These are phyloP conservation scores for Candolleomyces eurysporus DNA, from an alignment of 768 basidiomycete genomes.

Conservation along the genomic window DNA sequence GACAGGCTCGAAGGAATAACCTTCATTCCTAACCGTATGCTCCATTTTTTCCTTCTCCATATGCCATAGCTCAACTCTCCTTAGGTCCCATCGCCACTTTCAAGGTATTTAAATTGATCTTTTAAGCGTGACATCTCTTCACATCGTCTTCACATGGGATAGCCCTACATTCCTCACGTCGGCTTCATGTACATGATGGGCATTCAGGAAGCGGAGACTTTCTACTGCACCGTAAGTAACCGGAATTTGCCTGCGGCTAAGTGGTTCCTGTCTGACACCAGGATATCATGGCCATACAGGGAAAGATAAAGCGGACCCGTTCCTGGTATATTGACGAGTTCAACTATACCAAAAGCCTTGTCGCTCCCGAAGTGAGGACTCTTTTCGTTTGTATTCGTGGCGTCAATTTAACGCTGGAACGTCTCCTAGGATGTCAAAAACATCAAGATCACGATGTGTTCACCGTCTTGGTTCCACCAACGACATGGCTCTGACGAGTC, in stretches of 20 bases:
- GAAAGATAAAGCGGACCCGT: conserved; percentile 60
- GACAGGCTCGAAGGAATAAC: conserved; percentile 66
- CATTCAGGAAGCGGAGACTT: conserved; percentile 34
- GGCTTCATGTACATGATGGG: conserved; percentile 40
- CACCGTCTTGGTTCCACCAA: conserved; percentile 72
- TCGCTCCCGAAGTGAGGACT: conserved; percentile 47
- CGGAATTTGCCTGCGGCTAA: neutral
- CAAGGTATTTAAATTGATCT: conserved; percentile 36
- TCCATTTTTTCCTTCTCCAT: conserved; percentile 7
- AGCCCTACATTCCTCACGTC: conserved; percentile 50
- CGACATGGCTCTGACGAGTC: conserved; percentile 59
- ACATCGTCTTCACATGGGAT: conserved; percentile 1
- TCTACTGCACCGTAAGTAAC: conserved; percentile 41
- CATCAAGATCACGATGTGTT: conserved; percentile 71
- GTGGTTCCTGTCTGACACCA: conserved; percentile 11
- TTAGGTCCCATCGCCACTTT: conserved; percentile 47
- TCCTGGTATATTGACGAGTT: conserved; percentile 66
- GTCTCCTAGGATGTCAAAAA: conserved; percentile 52
- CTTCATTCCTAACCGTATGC: conserved; percentile 45
- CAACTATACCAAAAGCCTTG: conserved; percentile 55
- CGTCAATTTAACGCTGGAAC: conserved; percentile 5
- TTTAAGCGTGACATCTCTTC: neutral
- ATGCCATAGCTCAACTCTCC: neutral
- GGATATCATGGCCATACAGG: conserved; percentile 30
- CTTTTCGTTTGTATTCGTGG: neutral